Evolutionary conservation across 176 grass and related monocot genomes (phyloP).

Genomic region (Bonia amplexicaulis): DNA sequence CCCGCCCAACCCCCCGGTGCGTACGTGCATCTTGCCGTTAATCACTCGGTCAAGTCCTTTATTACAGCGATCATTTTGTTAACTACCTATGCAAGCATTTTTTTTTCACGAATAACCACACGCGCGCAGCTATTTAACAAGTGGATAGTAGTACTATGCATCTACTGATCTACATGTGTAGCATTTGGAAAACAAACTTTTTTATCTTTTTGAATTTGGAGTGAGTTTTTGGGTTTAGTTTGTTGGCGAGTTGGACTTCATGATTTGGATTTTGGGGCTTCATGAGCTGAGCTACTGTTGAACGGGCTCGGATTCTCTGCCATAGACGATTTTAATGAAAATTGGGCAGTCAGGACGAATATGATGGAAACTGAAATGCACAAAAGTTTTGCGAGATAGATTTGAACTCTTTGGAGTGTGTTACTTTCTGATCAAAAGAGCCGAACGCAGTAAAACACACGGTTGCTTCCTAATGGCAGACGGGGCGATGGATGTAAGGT

Average conservation of each 20-base stretch:
- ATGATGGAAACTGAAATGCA: background rate
- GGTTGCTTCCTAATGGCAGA: background rate
- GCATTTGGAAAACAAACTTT: background rate
- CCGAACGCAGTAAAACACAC: background rate
- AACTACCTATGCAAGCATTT: background rate
- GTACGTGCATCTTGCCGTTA: background rate
- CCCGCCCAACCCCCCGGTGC: constrained; percentile 34
- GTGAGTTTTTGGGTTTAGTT: background rate
- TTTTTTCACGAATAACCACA: background rate
- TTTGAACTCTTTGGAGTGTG: background rate
- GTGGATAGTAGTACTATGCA: background rate
- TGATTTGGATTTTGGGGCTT: background rate
- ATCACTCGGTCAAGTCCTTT: constrained; percentile 4
- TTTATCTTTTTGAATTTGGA: background rate
- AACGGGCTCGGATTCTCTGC: background rate
- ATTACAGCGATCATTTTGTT: background rate
- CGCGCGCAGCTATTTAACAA: background rate
- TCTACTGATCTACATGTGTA: background rate
- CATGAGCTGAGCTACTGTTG: background rate
- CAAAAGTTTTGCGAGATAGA: background rate
- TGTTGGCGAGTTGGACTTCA: background rate
- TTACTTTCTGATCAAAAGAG: background rate
- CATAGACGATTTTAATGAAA: background rate
- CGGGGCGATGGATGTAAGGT: background rate
- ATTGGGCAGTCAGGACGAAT: background rate